Percentiles rank a stretch among this genome's conserved stretches.
Conservation (phyloP, 139 green algal genomes). For the Edaphochlamys debaryana region DNA sequence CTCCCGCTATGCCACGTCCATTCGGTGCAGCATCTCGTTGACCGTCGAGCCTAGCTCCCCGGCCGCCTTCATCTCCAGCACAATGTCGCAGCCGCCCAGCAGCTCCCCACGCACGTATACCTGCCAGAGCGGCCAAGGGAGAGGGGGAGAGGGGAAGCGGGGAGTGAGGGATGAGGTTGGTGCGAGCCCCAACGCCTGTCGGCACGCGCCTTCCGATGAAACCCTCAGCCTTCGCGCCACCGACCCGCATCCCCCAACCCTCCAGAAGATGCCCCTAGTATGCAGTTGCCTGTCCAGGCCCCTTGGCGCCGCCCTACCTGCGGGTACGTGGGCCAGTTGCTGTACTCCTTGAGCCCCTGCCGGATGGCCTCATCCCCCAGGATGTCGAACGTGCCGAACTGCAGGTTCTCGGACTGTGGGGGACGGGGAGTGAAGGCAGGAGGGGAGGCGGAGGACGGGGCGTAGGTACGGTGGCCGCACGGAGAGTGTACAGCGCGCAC, state of each 20-base stretch:
- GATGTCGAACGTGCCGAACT: conserved; percentile 92
- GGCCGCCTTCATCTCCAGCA: conserved; percentile 71
- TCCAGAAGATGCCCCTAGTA: too few relatives aligned
- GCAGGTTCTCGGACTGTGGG: conserved; percentile 3
- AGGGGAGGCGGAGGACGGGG: too few relatives aligned
- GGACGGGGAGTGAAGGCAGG: not conserved
- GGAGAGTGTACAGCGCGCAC: too few relatives aligned
- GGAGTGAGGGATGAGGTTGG: not conserved
- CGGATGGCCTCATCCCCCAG: conserved; percentile 81
- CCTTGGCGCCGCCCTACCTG: conserved; percentile 72
- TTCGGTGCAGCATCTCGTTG: conserved; percentile 54
- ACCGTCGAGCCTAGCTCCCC: conserved; percentile 49
- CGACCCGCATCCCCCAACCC: too few relatives aligned
- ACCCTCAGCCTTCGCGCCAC: too few relatives aligned
- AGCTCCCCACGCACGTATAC: conserved; percentile 88
- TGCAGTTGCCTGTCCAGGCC: too few relatives aligned
- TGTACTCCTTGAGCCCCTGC: conserved; percentile 89
- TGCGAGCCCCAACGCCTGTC: not conserved
- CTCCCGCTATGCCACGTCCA: conserved; percentile 30
- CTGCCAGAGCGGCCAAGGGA: conserved; percentile 37
- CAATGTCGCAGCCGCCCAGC: conserved; percentile 84
- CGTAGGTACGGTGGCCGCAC: too few relatives aligned
- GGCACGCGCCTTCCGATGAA: too few relatives aligned
- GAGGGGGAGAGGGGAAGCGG: not conserved
- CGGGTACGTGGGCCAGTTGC: conserved; percentile 93